These are phyloP conservation scores for Fennellomyces sp. DNA, from an alignment of 371 early-diverging fungal species.

Conservation along the genomic window DNA sequence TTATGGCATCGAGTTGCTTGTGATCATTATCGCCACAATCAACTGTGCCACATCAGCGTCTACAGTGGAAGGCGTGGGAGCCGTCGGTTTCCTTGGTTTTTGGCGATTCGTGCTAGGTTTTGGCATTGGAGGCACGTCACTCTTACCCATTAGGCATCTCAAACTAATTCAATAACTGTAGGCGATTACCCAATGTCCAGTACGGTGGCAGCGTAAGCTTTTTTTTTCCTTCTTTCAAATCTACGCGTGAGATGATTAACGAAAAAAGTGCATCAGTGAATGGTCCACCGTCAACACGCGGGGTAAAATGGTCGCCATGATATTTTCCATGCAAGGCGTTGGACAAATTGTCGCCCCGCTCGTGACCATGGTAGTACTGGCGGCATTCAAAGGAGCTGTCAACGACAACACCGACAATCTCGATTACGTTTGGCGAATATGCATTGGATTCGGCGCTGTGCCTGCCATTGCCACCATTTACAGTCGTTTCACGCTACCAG, in stretches of 20 bases:
- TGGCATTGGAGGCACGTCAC: constrained; percentile 57
- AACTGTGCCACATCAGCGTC: constrained; percentile 64
- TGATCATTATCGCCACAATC: constrained; percentile 57
- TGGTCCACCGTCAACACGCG: constrained; percentile 62
- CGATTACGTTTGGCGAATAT: constrained; percentile 67
- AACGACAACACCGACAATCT: constrained; percentile 42
- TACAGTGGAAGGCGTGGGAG: constrained; percentile 50
- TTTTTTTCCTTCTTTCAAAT: background rate
- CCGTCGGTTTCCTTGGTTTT: constrained; percentile 62
- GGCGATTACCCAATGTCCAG: constrained; percentile 68
- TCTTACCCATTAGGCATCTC: background rate
- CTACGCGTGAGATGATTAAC: background rate
- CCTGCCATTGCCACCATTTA: constrained; percentile 66
- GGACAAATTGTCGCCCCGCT: constrained; percentile 67
- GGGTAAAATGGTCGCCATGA: constrained; percentile 69
- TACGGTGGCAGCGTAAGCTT: constrained; percentile 57
- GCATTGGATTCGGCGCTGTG: constrained; percentile 55
- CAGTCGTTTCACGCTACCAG: constrained; percentile 69
- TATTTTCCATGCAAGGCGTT: constrained; percentile 78
- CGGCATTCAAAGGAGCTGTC: constrained; percentile 50
- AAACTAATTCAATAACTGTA: background rate
- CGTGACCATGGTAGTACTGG: constrained; percentile 59
- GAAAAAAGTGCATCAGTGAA: constrained; percentile 31
- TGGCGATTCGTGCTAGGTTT: constrained; percentile 72
- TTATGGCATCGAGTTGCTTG: constrained; percentile 68